Percentiles rank a stretch among this genome's conserved stretches.
Conservation (phyloP, 306 rosid species). For the Dalbergia cochinchinensis region DNA sequence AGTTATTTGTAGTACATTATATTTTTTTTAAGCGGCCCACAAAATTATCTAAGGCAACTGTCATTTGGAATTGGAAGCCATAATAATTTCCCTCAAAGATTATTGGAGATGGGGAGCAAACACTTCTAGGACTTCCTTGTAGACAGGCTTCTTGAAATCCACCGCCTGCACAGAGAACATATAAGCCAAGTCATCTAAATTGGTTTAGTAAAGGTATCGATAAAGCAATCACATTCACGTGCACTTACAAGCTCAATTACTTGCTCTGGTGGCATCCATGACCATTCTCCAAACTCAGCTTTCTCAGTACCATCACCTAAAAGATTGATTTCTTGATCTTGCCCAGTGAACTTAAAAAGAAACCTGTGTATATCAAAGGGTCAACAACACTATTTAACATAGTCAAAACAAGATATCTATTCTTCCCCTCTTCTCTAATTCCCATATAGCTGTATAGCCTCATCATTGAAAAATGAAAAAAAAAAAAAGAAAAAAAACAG, state of each 20-base stretch:
- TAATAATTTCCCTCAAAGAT: conserved; percentile 16
- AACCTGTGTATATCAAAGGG: conserved; percentile 62
- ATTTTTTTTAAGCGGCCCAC: conserved; percentile 5
- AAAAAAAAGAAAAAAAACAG: neutral
- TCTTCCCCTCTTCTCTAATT: conserved; percentile 32
- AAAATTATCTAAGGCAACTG: neutral
- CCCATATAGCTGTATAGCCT: neutral
- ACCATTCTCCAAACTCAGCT: conserved; percentile 95
- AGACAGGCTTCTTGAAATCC: conserved; percentile 94
- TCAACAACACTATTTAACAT: neutral
- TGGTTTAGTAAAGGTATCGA: conserved; percentile 20
- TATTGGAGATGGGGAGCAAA: conserved; percentile 71
- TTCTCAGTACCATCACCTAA: conserved; percentile 94
- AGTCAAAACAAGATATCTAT: conserved; percentile 2
- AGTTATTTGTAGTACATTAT: conserved; percentile 24
- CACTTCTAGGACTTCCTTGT: conserved; percentile 71
- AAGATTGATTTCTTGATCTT: conserved; percentile 86
- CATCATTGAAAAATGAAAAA: neutral
- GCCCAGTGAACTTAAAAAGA: conserved; percentile 80
- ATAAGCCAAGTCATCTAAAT: conserved; percentile 16
- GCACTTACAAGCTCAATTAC: conserved; percentile 69
- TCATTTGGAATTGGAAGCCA: conserved; percentile 21
- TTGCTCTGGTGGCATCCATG: conserved; percentile 80
- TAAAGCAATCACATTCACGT: conserved; percentile 8
- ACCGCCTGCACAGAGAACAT: conserved; percentile 64